Evolutionary conservation across 73 alveolate species (phyloP).

Genomic region (Diophrys appendiculata): DNA sequence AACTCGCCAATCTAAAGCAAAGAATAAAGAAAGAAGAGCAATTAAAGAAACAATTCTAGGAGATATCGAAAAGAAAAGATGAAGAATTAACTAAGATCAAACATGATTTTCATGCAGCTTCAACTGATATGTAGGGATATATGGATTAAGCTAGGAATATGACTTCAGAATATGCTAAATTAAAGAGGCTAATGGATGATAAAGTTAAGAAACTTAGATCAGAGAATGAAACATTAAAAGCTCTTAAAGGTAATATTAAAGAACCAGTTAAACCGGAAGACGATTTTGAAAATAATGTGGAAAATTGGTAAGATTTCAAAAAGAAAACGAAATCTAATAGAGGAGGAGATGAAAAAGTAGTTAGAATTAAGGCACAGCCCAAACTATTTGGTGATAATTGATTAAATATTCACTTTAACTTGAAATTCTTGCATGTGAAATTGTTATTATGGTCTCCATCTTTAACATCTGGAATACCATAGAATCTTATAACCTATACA

Average conservation of each 20-base stretch:
- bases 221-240: too few relatives aligned
- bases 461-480: constrained; percentile 40
- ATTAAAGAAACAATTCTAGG: not conserved
- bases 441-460: constrained; percentile 41
- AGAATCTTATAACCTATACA: constrained; percentile 36
- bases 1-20: not conserved
- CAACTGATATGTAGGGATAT: not conserved
- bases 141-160: not conserved
- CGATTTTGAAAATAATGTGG: too few relatives aligned
- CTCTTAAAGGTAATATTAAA: too few relatives aligned
- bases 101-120: not conserved
- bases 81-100: not conserved
- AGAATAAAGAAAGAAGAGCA: not conserved
- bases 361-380: too few relatives aligned
- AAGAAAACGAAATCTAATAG: too few relatives aligned
- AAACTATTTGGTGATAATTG: too few relatives aligned
- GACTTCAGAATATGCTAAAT: not conserved
- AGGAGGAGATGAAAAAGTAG: too few relatives aligned
- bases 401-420: not conserved
- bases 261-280: too few relatives aligned
- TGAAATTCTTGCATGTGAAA: constrained; percentile 26
- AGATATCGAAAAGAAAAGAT: not conserved
- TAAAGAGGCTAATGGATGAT: not conserved
- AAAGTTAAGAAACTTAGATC: not conserved
- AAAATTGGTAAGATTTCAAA: too few relatives aligned